Base-by-base conservation (phyloP, 1,139 yeast genomes). In the Hansenula sp. region DNA sequence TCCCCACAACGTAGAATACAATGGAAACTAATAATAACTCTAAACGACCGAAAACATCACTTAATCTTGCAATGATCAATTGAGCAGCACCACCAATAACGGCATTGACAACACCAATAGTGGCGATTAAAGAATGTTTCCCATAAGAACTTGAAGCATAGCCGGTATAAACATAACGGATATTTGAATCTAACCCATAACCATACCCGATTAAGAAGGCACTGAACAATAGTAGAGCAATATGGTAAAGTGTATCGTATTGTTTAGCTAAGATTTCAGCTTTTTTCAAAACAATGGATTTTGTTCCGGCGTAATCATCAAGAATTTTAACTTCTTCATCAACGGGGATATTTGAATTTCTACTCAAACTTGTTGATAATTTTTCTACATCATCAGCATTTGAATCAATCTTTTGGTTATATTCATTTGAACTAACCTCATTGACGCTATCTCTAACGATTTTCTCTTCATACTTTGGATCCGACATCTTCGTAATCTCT, bases 11-110 rank as follows among this genome's bases (percentile, higher is more conserved):
- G 56, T 84, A 84, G 51, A 85, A 75, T 8, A 84, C 52, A 24
- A 84, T 67, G 0, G 86, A 70, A 10, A 79, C 63, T 27, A 77
- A 40, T 40, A 81, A 65, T 47, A 84, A 63, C 51, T 79, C 80
- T 37, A 81, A 61, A 57, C 94, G 77, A 33, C 93, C 93, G 59
- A 82, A 83, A 19, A 77, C 72, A 63, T 85, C 91, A 4, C 87
- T 75, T 36, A 84, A 66, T 55, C 90, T 72, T 8, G 93, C 91
- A 49, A 73, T 81, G 16, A 80, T 70, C 3, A 87, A 82, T 60
- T 83, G 88, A 8, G 87, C 74, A 25, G 86, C 90, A 33, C 89
- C 89, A 43, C 81, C 84, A 38, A 82, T 76, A 38, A 84, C 85
- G 25, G 79, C 71, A 47, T 76, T 72, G 45, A 83, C 76, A 29